Evolutionary conservation across 306 rosid species (phyloP).

Genomic region (Vicia villosa): DNA sequence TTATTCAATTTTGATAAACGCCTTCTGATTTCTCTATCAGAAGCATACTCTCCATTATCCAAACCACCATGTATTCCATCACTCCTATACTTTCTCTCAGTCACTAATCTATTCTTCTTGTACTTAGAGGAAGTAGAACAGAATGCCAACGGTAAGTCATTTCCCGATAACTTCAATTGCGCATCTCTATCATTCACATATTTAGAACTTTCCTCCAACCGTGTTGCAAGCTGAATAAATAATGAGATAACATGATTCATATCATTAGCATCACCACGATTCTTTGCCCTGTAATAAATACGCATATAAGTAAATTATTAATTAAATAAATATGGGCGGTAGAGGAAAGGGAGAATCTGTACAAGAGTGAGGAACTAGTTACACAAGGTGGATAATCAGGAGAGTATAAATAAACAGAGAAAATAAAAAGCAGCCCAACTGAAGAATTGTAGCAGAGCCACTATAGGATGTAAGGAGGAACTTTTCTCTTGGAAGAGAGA

Average conservation of each 20-base stretch:
- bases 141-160: slow-evolving; percentile 36
- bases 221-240: slow-evolving; percentile 83
- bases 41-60: slow-evolving; percentile 69
- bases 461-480: background rate
- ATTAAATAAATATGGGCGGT: background rate
- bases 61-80: slow-evolving; percentile 60
- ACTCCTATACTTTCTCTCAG: slow-evolving; percentile 77
- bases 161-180: slow-evolving; percentile 30
- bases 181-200: slow-evolving; percentile 41
- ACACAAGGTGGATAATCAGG: background rate
- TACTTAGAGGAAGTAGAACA: slow-evolving; percentile 60
- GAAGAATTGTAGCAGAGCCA: background rate
- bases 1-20: slow-evolving; percentile 78
- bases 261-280: slow-evolving; percentile 73
- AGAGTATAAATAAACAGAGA: slow-evolving; percentile 1
- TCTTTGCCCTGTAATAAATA: slow-evolving; percentile 70
- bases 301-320: slow-evolving; percentile 15
- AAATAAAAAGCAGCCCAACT: background rate
- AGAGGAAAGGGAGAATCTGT: background rate
- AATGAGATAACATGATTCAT: slow-evolving; percentile 71
- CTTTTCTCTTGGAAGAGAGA: slow-evolving; percentile 6
- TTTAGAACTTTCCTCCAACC: slow-evolving; percentile 71
- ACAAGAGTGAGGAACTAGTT: background rate
- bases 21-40: slow-evolving; percentile 89
- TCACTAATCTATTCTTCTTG: slow-evolving; percentile 67